Evolutionary conservation across 2,329 filamentous ascomycete species (phyloP).

Genomic region (Beauveria rudraprayagi): DNA sequence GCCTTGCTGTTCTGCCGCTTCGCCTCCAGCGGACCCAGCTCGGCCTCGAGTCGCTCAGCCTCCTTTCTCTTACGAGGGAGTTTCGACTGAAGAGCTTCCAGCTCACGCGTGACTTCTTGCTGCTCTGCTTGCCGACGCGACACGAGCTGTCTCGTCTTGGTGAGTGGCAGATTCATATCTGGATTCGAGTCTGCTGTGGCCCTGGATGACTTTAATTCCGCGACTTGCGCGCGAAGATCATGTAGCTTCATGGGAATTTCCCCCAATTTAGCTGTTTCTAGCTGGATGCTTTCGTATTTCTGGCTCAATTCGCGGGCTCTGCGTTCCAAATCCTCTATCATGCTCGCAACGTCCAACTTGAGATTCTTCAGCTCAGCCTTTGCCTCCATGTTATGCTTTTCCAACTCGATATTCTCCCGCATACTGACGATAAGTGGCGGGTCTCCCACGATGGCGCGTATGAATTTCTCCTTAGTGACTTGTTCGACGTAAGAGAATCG

Average conservation of each 20-base stretch:
- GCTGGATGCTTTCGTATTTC: constrained; percentile 42
- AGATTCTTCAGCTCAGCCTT: constrained; percentile 72
- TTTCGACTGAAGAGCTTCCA: constrained; percentile 55
- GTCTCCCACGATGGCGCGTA: constrained; percentile 84
- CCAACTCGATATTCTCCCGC: constrained; percentile 72
- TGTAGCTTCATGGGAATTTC: constrained; percentile 44
- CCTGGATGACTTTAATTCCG: constrained; percentile 34
- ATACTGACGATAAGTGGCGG: constrained; percentile 78
- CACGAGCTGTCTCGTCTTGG: constrained; percentile 47
- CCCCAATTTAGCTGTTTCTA: constrained; percentile 40
- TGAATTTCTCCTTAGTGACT: constrained; percentile 96
- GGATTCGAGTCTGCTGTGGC: constrained; percentile 28
- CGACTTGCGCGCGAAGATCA: constrained; percentile 41
- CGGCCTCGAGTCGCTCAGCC: constrained; percentile 56
- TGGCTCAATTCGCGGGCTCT: constrained; percentile 50
- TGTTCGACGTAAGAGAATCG: constrained; percentile 97
- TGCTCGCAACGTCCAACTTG: constrained; percentile 68
- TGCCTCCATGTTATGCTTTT: constrained; percentile 56
- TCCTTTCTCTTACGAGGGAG: constrained; percentile 60
- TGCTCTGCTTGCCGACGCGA: constrained; percentile 42
- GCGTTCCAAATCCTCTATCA: constrained; percentile 64
- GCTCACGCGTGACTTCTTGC: constrained; percentile 51
- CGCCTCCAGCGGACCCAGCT: constrained; percentile 60
- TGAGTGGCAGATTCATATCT: constrained; percentile 47
- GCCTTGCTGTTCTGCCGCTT: constrained; percentile 57